Evolutionary conservation across 2,329 filamentous ascomycete species (phyloP).

Genomic region (Dactylellina haptotyla): DNA sequence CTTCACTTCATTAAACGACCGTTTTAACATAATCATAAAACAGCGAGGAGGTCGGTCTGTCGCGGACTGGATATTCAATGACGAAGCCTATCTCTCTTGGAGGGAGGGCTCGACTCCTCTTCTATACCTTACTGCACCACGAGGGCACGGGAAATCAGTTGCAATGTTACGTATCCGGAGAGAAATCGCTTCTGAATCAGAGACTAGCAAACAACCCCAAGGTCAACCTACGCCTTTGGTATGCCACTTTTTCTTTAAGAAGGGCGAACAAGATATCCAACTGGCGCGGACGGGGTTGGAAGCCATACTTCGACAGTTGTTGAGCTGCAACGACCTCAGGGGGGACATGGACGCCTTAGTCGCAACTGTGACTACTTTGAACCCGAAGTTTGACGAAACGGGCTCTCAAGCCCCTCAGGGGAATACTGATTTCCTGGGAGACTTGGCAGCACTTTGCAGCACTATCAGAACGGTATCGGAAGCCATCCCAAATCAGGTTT

Average conservation of each 20-base stretch:
- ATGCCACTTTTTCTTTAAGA: constrained; percentile 49
- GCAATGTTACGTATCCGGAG: constrained; percentile 23
- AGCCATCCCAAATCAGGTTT: constrained; percentile 8
- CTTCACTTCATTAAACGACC: constrained; percentile 21
- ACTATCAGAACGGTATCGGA: constrained; percentile 11
- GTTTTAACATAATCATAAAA: constrained; percentile 6
- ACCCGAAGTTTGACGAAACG: constrained; percentile 9
- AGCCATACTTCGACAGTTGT: constrained; percentile 16
- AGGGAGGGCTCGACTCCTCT: not conserved
- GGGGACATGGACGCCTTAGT: not conserved
- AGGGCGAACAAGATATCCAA: constrained; percentile 47
- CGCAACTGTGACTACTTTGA: not conserved
- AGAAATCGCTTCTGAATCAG: not conserved
- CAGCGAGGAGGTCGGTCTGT: constrained; percentile 1
- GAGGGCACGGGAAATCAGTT: constrained; percentile 43
- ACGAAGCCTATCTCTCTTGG: constrained; percentile 24
- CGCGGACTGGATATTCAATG: constrained; percentile 21
- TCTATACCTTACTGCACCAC: constrained; percentile 23
- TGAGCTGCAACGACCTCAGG: constrained; percentile 20
- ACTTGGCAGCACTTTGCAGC: not conserved
- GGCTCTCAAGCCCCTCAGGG: not conserved
- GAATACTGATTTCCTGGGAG: not conserved
- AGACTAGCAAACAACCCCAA: not conserved
- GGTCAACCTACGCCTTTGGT: not conserved
- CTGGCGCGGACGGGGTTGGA: constrained; percentile 19